Conservation (phyloP, 2,329 filamentous ascomycete genomes). For the Cyphellophora europaea region DNA sequence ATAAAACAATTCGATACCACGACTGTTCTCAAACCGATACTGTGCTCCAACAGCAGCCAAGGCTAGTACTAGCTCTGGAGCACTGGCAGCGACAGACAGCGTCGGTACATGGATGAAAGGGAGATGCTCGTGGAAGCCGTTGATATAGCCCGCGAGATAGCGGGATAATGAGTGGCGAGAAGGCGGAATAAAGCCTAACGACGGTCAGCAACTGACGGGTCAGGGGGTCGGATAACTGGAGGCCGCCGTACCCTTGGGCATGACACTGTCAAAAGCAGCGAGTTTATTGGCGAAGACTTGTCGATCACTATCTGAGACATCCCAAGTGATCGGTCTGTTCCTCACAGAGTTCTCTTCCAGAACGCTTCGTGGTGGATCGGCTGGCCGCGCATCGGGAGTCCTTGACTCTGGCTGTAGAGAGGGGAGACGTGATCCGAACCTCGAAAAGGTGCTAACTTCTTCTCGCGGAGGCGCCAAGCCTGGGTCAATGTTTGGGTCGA, state of each 20-base stretch:
- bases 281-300: slow-evolving; percentile 35
- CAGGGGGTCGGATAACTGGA: not conserved
- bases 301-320: slow-evolving; percentile 36
- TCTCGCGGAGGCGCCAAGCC: slow-evolving; percentile 27
- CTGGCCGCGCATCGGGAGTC: slow-evolving; percentile 26
- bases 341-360: slow-evolving; percentile 26
- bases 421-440: slow-evolving; percentile 38
- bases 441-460: slow-evolving; percentile 32
- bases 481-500: not conserved
- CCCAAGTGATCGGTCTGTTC: slow-evolving; percentile 34
- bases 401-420: slow-evolving; percentile 37
- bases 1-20: slow-evolving; percentile 49
- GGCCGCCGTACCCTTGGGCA: slow-evolving; percentile 25
- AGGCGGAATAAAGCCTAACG: slow-evolving; percentile 34
- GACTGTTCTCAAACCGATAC: slow-evolving; percentile 38
- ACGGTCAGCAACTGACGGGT: not conserved
- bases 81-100: slow-evolving; percentile 33
- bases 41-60: slow-evolving; percentile 42
- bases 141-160: slow-evolving; percentile 43
- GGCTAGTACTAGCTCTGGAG: slow-evolving; percentile 41
- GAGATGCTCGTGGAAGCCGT: slow-evolving; percentile 41
- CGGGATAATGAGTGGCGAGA: slow-evolving; percentile 39
- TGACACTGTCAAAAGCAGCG: slow-evolving; percentile 35
- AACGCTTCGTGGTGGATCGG: slow-evolving; percentile 27
- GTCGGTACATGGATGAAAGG: slow-evolving; percentile 44